A percentile compares a stretch with the other conserved stretches of the same genome.
Conservation (phyloP, 1,284 basidiomycete species). For the Ustilago trichophora region DNA sequence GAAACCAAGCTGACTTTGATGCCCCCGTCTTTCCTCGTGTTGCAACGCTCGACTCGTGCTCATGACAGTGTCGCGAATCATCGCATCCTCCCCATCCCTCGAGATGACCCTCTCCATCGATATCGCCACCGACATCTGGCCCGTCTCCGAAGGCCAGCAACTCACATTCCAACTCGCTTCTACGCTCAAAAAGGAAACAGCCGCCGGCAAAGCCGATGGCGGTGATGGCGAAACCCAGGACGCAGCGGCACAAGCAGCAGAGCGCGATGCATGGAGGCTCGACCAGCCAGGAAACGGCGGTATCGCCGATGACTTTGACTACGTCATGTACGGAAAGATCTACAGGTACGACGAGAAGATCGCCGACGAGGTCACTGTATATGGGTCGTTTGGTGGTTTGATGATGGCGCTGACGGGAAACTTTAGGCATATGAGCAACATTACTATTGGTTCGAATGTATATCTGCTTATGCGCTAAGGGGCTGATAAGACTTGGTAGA, state of each 20-base stretch:
- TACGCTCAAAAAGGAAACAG: conserved; percentile 71
- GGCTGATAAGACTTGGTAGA: too few relatives aligned
- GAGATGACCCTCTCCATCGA: conserved; percentile 84
- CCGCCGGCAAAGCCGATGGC: conserved; percentile 62
- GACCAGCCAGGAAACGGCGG: conserved; percentile 85
- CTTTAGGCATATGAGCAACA: conserved; percentile 88
- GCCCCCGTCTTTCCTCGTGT: conserved; percentile 68
- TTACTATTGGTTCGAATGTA: conserved; percentile 91
- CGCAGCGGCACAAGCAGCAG: conserved; percentile 47
- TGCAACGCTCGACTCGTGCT: too few relatives aligned
- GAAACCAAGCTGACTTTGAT: too few relatives aligned
- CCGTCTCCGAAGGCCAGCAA: conserved; percentile 72
- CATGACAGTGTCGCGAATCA: conserved; percentile 54
- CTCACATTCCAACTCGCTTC: conserved; percentile 85
- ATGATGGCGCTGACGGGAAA: conserved; percentile 93
- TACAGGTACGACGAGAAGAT: conserved; percentile 94
- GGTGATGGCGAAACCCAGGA: conserved; percentile 32
- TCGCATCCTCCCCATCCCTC: conserved; percentile 69
- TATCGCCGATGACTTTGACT: conserved; percentile 94
- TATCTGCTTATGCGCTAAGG: conserved; percentile 81
- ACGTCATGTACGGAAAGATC: conserved; percentile 99
- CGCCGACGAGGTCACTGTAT: conserved; percentile 86
- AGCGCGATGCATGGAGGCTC: conserved; percentile 84
- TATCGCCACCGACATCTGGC: conserved; percentile 67
- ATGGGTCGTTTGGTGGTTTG: conserved; percentile 95